A percentile compares a stretch with the other conserved stretches of the same genome.
These are phyloP conservation scores for Bauhinia variegata DNA, from an alignment of 306 rosid species.

Conservation along the genomic window DNA sequence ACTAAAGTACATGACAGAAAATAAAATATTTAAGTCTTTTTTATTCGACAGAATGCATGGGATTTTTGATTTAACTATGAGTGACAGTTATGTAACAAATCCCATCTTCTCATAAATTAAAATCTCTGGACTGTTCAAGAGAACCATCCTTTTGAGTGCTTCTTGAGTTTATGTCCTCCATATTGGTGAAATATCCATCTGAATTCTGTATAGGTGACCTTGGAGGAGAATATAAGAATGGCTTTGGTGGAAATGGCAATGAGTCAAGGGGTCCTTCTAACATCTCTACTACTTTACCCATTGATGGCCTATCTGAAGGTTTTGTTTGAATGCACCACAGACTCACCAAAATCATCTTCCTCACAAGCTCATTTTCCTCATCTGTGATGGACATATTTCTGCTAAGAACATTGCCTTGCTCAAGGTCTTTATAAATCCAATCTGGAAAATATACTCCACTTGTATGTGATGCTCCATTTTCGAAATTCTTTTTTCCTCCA, in stretches of 20 bases:
- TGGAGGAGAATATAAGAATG: slow-evolving; percentile 16
- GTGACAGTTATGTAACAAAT: no score
- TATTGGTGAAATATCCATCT: not conserved
- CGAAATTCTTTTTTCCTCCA: slow-evolving; percentile 42
- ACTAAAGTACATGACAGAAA: no score
- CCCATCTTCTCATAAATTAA: no score
- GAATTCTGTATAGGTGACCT: not conserved
- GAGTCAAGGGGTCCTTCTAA: slow-evolving; percentile 28
- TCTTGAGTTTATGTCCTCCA: not conserved
- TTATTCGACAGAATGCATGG: no score
- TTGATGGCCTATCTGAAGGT: slow-evolving; percentile 34
- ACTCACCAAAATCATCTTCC: slow-evolving; percentile 24
- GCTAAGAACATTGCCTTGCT: not conserved
- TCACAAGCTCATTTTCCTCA: slow-evolving; percentile 23
- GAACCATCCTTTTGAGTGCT: not conserved
- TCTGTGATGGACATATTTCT: not conserved
- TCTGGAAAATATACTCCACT: slow-evolving; percentile 39
- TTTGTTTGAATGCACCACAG: slow-evolving; percentile 37
- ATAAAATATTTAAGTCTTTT: no score
- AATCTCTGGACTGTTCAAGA: no score
- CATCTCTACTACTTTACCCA: slow-evolving; percentile 35
- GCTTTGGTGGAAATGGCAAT: slow-evolving; percentile 35
- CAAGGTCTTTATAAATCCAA: slow-evolving; percentile 32
- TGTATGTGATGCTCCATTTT: not conserved
- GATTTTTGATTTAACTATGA: no score